Base-by-base conservation (phyloP, 2,329 filamentous ascomycete species). In the Cercospora nicotianae region DNA sequence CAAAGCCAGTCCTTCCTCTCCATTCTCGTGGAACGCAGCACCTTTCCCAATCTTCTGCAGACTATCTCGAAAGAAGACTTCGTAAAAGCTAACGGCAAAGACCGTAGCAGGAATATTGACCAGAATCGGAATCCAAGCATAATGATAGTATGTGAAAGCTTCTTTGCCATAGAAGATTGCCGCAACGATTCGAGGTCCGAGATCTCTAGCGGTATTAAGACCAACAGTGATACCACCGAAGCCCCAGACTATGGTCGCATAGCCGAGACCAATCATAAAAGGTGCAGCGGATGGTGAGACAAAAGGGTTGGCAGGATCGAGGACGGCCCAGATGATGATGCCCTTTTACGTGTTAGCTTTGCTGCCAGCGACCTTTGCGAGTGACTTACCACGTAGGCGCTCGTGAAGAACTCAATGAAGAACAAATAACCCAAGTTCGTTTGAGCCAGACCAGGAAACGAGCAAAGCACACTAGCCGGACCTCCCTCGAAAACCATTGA, bases 221-320 rank as follows among this genome's bases (percentile, higher is more conserved):
- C 80, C 82, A 71, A 88, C 84, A 12, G 84, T 86, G 58, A 85
- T 80, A 66, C 80, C 80, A 9, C 84, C 86, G 70, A 87, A 88
- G 3, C 84, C 85, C 85, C 86, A 88, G 51, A 86, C 67, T 72
- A 77, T 77, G n/a, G 67, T 78, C 3, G 80, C 84, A 74, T 87
- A 88, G 5, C 81, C 85, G 4, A 87, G 72, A 10, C 87, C 86
- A 70, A 88, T 87, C 39, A 83, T 80, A 69, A 86, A 86, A 3
- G 85, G 85, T 0, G 82, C 83, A 26, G 77, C 77, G 9, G 77
- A 65, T 5, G 85, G 80, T 7, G 81, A 76, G 28, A 88, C 79
- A 74, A 88, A 87, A 0, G 86, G 86, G 75, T 88, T 88, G 10
- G 85, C 84, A 0, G 85, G 85, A 75, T 89, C 87, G 33, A 87